Evolutionary conservation across 2,329 filamentous ascomycete species (phyloP), one percentile per base, ranked within the genome.

Genomic region (Lasiodiplodia sp.): DNA sequence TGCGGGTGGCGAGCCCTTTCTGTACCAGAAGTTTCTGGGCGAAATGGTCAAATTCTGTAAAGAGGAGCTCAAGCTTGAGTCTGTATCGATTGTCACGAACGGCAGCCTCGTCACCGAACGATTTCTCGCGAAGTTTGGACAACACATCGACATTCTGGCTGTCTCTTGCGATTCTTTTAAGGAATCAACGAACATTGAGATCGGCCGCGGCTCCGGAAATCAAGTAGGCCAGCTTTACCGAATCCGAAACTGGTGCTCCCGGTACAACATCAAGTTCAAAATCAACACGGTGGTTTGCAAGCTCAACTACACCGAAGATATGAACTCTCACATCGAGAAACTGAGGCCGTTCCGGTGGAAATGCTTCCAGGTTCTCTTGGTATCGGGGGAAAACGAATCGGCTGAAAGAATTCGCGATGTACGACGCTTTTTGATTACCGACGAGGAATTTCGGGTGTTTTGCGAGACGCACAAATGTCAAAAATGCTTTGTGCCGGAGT

Each of bases 291-390:
- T 88, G 0, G 81, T 88, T 3, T 82, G 81, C 72, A 76, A 71
- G 2, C 75, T 82, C 58, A 87, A 87, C 71, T 83, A 76, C 74
- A 64, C 82, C 2, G 86, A 88, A 73, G 37, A 60, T n/a, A 44
- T 60, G 34, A 37, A 40, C 34, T 4, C 23, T 14, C 21, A 60
- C 12, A 79, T 87, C 10, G 67, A 72, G 16, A 51, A 71, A 55
- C 74, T 88, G 14, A 72, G 74, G 3, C 85, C 85, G 2, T 86
- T 85, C 69, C 81, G 86, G 0, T 88, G 85, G 86, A 87, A 87
- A 72, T 81, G 78, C 37, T 88, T 88, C 73, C 86, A 87, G 71
- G 81, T 82, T 6, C 77, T 88, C 18, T 78, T 84, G 4, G 84
- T 87, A 1, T 78, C 75, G 21, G 85, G 84, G 1, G 85, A 88